Evolutionary conservation across 2,329 filamentous ascomycete species (phyloP).

Genomic region (Penicillium brevicompactum): DNA sequence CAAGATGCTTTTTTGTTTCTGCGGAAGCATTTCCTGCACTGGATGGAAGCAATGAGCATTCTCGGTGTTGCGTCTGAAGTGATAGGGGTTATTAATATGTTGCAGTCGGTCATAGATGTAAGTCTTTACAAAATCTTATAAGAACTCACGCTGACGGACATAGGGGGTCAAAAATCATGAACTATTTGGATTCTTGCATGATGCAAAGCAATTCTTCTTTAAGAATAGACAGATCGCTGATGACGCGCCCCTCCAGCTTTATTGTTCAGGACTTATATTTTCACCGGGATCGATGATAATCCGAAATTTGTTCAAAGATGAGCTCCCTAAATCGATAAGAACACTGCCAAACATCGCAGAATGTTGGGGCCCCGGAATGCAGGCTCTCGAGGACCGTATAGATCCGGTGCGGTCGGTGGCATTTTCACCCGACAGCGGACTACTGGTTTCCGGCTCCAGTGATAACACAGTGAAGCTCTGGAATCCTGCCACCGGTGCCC

Average conservation of each 20-base stretch:
- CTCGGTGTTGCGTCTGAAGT: constrained; percentile 19
- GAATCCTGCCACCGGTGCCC: no score
- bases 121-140: no score
- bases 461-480: no score
- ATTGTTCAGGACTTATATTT: constrained; percentile 37
- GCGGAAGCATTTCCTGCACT: constrained; percentile 26
- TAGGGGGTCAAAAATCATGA: constrained; percentile 4
- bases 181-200: constrained; percentile 28
- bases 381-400: no score
- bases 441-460: no score
- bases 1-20: no score
- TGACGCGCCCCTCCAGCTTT: constrained; percentile 39
- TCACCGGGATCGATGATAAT: constrained; percentile 30
- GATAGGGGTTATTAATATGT: constrained; percentile 14
- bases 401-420: no score
- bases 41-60: constrained; percentile 28
- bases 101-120: constrained; percentile 16
- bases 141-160: no score
- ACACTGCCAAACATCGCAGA: constrained; percentile 7
- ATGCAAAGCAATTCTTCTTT: constrained; percentile 35
- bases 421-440: no score
- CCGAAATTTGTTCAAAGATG: constrained; percentile 20
- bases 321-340: constrained; percentile 22
- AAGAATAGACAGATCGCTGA: constrained; percentile 29
- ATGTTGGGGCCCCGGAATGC: no score